Conservation (phyloP, 768 basidiomycete genomes). For the Tylopilus vinaceipallidus region DNA sequence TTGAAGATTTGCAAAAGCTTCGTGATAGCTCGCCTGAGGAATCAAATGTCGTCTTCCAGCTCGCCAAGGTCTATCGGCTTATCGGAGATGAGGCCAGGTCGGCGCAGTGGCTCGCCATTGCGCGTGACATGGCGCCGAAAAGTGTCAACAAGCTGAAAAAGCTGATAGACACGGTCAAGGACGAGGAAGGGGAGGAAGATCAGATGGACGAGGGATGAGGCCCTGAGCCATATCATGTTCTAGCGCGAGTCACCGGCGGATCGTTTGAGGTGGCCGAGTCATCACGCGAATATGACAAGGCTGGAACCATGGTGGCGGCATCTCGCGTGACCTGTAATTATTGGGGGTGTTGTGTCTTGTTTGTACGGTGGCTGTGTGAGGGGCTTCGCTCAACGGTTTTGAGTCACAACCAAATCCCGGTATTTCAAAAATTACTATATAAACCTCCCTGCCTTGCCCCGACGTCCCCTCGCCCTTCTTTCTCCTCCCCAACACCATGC, state of each 20-base stretch:
- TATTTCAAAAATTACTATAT: conserved; percentile 44
- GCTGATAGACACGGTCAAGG: conserved; percentile 67
- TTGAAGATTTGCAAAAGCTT: conserved; percentile 77
- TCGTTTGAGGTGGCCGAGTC: conserved; percentile 5
- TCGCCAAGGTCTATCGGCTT: conserved; percentile 87
- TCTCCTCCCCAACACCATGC: conserved; percentile 37
- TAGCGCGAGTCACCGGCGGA: too few species aligned
- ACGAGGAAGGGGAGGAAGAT: conserved; percentile 55
- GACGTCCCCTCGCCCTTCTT: conserved; percentile 22
- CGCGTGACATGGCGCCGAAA: conserved; percentile 93
- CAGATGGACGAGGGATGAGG: conserved; percentile 76
- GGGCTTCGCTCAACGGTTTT: conserved; percentile 31
- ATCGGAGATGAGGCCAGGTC: conserved; percentile 77
- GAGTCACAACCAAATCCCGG: conserved; percentile 34
- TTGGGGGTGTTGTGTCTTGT: conserved; percentile 21
- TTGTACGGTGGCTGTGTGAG: conserved; percentile 25
- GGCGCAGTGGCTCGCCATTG: conserved; percentile 82
- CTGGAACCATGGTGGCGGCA: conserved; percentile 16
- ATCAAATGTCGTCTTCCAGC: conserved; percentile 94
- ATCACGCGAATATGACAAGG: not conserved
- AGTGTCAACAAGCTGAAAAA: conserved; percentile 80
- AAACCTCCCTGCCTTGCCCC: conserved; percentile 30
- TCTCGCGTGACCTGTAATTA: conserved; percentile 25
- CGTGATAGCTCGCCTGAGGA: conserved; percentile 87
- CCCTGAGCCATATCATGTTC: not conserved